Base-by-base conservation (phyloP, 371 early-diverging fungal genomes). In the Apophysomyces sp. region DNA sequence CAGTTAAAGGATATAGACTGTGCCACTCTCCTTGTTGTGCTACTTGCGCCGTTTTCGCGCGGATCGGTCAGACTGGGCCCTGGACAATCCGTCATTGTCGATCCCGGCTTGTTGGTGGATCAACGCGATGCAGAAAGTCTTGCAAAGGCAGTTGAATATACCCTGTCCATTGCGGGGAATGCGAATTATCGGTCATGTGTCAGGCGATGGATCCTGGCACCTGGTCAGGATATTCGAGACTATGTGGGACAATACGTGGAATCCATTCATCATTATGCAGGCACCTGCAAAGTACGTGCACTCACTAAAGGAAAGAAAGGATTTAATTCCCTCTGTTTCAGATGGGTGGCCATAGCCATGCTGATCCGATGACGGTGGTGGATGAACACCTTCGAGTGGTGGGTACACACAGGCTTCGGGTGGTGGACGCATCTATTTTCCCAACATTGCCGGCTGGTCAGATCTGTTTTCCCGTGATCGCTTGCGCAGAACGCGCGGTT, bases 401-500 rank as follows among this genome's bases (percentile, higher is more conserved):
- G 28, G 77, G 77, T 8, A 40, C 72, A 2, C 68, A 71, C 1
- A 63, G 70, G 3, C 60, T 84, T 21, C 62, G 85, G 5, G 76
- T 84, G 1, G 69, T 82, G 11, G 85, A 84, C 59, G 77, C 80
- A 0, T 77, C 81, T 12, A 65, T 76, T 44, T 77, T 82, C 52
- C 84, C 84, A 18, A 60, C 40, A 12, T 57, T 74, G 1, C 68
- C 69, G 16, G 66, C 66, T 9, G 74, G 74, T 8, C 71, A 71
- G 56, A 71, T 63, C 27, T 71, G 71, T 21, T 66, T 63, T 28
- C 71, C 71, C 7, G 64, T 66, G 0, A 71, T 71, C 51, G 71
- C 71, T 24, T 66, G 67, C 24, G 71, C 71, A 34, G 71, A 71
- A 37, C 57, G 57, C 3, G 71, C 66, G 16, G 52, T 64, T 21